Conservation (phyloP, 2,329 filamentous ascomycete genomes). For the Volutella citrinella region DNA sequence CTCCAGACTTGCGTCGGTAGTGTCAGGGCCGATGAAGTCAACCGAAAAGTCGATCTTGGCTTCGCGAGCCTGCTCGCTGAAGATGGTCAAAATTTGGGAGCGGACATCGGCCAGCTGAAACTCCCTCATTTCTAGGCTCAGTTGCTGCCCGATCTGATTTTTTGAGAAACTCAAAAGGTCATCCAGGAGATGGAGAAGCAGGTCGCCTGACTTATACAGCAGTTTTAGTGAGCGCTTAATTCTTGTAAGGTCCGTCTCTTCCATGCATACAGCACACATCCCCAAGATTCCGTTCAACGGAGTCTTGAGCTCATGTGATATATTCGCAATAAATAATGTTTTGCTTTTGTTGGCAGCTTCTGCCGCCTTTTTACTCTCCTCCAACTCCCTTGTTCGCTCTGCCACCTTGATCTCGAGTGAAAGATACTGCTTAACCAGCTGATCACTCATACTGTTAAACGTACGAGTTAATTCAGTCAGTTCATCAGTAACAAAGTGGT, state of each 20-base stretch:
- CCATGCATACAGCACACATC: constrained; percentile 91
- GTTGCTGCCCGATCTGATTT: constrained; percentile 85
- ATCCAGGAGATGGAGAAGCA: constrained; percentile 81
- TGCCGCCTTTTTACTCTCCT: constrained; percentile 85
- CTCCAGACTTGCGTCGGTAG: constrained; percentile 30
- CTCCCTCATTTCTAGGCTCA: constrained; percentile 79
- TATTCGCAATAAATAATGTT: constrained; percentile 95
- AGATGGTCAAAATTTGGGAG: constrained; percentile 79
- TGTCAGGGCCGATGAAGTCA: constrained; percentile 53
- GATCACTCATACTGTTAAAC: constrained; percentile 93
- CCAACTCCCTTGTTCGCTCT: constrained; percentile 78
- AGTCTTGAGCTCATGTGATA: constrained; percentile 83
- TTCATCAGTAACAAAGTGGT: constrained; percentile 78
- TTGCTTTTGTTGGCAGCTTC: constrained; percentile 97
- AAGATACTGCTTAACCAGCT: constrained; percentile 82
- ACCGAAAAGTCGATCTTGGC: constrained; percentile 72
- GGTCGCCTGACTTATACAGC: constrained; percentile 71
- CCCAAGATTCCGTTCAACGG: constrained; percentile 94
- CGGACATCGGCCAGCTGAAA: constrained; percentile 80
- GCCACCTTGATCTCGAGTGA: constrained; percentile 80
- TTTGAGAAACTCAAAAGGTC: constrained; percentile 92
- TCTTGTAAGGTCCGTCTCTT: constrained; percentile 73
- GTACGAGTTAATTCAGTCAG: constrained; percentile 77
- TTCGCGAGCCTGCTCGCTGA: constrained; percentile 84
- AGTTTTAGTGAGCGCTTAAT: constrained; percentile 83